Conservation (phyloP, 1,284 basidiomycete species). For the Stereum hirsutum region DNA sequence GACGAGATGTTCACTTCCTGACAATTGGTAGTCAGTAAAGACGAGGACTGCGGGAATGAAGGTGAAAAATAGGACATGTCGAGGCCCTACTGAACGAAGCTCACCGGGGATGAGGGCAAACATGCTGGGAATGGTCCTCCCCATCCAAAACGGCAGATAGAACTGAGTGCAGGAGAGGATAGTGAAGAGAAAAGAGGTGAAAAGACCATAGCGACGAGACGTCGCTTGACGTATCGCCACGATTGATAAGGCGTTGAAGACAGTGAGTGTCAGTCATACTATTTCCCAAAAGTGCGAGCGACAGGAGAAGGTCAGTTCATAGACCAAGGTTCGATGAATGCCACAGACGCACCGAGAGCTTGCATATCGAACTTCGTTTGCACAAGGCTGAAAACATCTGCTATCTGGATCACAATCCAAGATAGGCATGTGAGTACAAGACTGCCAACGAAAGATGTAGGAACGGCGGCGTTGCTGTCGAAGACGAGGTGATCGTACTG, state of each 20-base stretch:
- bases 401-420: conserved; percentile 33
- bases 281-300: conserved; percentile 23
- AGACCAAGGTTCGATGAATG: neutral
- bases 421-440: conserved; percentile 48
- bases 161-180: conserved; percentile 78
- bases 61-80: no score
- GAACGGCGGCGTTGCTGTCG: conserved; percentile 85
- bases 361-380: conserved; percentile 54
- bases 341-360: conserved; percentile 39
- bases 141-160: conserved; percentile 89
- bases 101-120: conserved; percentile 76
- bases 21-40: neutral
- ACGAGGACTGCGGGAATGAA: no score
- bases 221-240: conserved; percentile 57
- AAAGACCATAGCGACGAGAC: conserved; percentile 50
- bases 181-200: conserved; percentile 51
- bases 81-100: no score
- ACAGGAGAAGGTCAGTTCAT: conserved; percentile 2
- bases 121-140: conserved; percentile 92
- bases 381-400: conserved; percentile 31
- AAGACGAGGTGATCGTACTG: conserved; percentile 90
- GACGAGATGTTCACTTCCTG: conserved; percentile 55
- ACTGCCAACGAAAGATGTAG: conserved; percentile 80
- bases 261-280: conserved; percentile 70
- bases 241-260: conserved; percentile 56